A percentile compares a stretch with the other conserved stretches of the same genome.
These are phyloP conservation scores for Carex pumila DNA, from an alignment of 176 grass and related monocot genomes.

Conservation along the genomic window DNA sequence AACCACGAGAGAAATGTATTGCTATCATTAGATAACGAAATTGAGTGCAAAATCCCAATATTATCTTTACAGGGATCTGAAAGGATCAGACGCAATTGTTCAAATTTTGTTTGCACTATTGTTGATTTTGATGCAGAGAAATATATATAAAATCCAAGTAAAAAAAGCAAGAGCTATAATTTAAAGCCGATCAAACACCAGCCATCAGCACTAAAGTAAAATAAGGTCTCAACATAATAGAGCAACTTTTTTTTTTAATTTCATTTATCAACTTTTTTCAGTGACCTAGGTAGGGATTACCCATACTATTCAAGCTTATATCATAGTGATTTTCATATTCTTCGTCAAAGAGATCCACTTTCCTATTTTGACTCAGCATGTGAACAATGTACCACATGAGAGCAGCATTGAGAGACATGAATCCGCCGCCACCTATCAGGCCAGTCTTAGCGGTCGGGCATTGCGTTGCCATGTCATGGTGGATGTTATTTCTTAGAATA, in stretches of 20 bases:
- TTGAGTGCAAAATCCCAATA: not conserved
- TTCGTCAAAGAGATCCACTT: slow-evolving; percentile 57
- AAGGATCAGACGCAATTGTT: not conserved
- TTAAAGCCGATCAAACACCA: not conserved
- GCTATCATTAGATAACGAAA: not conserved
- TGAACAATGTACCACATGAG: slow-evolving; percentile 68
- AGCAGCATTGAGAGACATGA: slow-evolving; percentile 54
- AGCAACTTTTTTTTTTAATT: not conserved
- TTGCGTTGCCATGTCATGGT: slow-evolving; percentile 39
- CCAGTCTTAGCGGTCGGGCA: slow-evolving; percentile 86
- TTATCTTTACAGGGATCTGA: too few relatives aligned
- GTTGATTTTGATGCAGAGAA: not conserved
- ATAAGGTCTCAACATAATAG: not conserved
- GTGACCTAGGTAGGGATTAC: not conserved
- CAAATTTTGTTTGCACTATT: not conserved
- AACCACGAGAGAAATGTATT: not conserved
- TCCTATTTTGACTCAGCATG: slow-evolving; percentile 71
- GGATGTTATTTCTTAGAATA: slow-evolving; percentile 36
- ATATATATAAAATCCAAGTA: not conserved
- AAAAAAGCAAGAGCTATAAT: not conserved
- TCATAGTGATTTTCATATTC: slow-evolving; percentile 30
- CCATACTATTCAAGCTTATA: not conserved
- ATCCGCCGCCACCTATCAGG: slow-evolving; percentile 68
- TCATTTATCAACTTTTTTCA: not conserved
- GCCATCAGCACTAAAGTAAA: not conserved